Evolutionary conservation across 1,284 basidiomycete species (phyloP), one percentile per base, ranked within the genome.

Genomic region (Boletus coffeatus): DNA sequence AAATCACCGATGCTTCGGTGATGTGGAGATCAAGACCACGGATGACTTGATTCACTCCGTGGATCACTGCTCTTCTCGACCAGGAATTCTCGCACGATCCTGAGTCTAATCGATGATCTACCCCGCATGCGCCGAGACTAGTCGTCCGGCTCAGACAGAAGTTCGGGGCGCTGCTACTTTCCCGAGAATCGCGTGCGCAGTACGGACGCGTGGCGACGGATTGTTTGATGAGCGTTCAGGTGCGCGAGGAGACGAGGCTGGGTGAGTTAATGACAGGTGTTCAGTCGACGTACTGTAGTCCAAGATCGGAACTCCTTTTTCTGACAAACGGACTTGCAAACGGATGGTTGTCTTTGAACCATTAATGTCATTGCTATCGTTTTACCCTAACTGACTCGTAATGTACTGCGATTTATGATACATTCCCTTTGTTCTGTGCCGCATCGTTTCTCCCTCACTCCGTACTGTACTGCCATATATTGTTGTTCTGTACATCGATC

Each of bases 201-300:
- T 65, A 65, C 8, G 29, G n/a, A 9, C 58, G 65, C 4, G 53
- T 66, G 2, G 66, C 66, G 10, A 10, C 56, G 16, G 62, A 65
- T 9, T 13, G 58, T 29, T 56, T 62, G 59, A 65, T 65, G 25
- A 18, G 16, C n/a, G 58, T 56, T 57, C 56, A 16, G 13, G 18
- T 65, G 10, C 14, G 36, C 29, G 37, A 61, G 16, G 58, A 55
- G 39, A 29, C 25, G 1, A 36, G 2, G 43, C 39, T 13, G 16
- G 13, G 13, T 37, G 37, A 37, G 13, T 37, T 37, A 6, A 37
- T 37, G 37, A 37, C 37, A 37, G 37, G 21, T 29, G 39, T 66
- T 7, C 59, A 41, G 46, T 67, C 25, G 59, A 65, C 2, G 25
- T 67, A 10, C 46, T 56, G 10, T 62, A 62, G 32, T 9, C 25